These are phyloP conservation scores for Penicillium sp. DNA, from an alignment of 2,329 filamentous ascomycete species.

Conservation along the genomic window DNA sequence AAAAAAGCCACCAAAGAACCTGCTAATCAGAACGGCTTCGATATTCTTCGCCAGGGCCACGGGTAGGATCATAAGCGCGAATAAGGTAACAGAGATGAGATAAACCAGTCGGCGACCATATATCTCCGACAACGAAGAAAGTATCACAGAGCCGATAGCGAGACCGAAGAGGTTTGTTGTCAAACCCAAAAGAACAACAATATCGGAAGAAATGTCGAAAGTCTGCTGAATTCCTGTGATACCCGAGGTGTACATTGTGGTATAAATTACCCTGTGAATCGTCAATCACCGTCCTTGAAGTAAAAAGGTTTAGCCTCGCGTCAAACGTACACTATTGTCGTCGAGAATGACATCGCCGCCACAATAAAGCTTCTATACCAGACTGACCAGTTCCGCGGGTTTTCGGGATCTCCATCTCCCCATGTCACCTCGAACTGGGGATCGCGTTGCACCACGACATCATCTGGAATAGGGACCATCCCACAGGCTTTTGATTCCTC, in stretches of 20 bases:
- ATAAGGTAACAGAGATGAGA: constrained; percentile 60
- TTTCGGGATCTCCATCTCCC: constrained; percentile 13
- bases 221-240: constrained; percentile 66
- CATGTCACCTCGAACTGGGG: constrained; percentile 17
- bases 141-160: constrained; percentile 63
- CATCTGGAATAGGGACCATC: not conserved
- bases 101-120: constrained; percentile 54
- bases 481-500: not conserved
- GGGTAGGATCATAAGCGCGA: constrained; percentile 66
- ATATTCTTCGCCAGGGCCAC: constrained; percentile 57
- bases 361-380: constrained; percentile 24
- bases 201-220: constrained; percentile 58
- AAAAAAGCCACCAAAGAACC: constrained; percentile 47
- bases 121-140: constrained; percentile 60
- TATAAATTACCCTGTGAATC: constrained; percentile 58
- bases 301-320: not conserved
- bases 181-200: constrained; percentile 65
- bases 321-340: constrained; percentile 15
- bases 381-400: constrained; percentile 16
- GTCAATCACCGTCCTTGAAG: not conserved
- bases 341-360: constrained; percentile 20
- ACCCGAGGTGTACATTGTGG: constrained; percentile 69
- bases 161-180: constrained; percentile 74
- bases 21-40: constrained; percentile 14
- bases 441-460: not conserved